phyloP scores from a whole-genome alignment of 805 yeast species.

The Lipomyces anomalus region DNA sequence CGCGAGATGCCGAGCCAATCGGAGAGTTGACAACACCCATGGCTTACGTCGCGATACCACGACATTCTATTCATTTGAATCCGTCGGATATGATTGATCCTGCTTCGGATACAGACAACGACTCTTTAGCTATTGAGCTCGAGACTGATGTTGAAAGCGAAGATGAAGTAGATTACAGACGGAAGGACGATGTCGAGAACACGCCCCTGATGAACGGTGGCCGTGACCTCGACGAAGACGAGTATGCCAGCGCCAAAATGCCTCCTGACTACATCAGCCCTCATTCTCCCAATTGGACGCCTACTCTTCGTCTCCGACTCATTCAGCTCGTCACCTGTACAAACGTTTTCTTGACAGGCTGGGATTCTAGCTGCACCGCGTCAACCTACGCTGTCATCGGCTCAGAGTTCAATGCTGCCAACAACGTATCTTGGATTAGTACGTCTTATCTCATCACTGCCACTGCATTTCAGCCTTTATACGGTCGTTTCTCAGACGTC shows the following conservation, averaged over 20 bases:
- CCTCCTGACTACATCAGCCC: constrained; percentile 22
- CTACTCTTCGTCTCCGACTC: constrained; percentile 23
- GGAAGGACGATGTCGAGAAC: constrained; percentile 10
- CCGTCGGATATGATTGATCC: constrained; percentile 22
- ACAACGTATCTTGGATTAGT: constrained; percentile 57
- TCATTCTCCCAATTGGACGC: constrained; percentile 22
- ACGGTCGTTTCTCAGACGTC: constrained; percentile 61
- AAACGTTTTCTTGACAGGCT: constrained; percentile 43
- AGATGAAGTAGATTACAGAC: constrained; percentile 12
- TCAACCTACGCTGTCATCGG: constrained; percentile 46
- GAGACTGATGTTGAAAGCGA: constrained; percentile 19
- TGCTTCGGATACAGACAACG: constrained; percentile 21
- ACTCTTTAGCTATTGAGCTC: constrained; percentile 23
- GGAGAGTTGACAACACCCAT: no score
- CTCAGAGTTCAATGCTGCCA: constrained; percentile 44
- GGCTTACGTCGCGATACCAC: no score
- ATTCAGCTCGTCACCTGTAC: constrained; percentile 27
- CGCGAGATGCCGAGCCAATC: no score
- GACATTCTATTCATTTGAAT: no score
- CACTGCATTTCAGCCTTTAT: constrained; percentile 62
- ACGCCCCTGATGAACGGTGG: constrained; percentile 9
- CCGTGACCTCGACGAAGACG: background rate
- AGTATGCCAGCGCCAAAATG: constrained; percentile 4
- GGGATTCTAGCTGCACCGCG: constrained; percentile 47
- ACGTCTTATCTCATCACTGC: constrained; percentile 58